These are phyloP conservation scores for Coffea humblotiana DNA, from an alignment of 305 asterid genomes.

Conservation along the genomic window DNA sequence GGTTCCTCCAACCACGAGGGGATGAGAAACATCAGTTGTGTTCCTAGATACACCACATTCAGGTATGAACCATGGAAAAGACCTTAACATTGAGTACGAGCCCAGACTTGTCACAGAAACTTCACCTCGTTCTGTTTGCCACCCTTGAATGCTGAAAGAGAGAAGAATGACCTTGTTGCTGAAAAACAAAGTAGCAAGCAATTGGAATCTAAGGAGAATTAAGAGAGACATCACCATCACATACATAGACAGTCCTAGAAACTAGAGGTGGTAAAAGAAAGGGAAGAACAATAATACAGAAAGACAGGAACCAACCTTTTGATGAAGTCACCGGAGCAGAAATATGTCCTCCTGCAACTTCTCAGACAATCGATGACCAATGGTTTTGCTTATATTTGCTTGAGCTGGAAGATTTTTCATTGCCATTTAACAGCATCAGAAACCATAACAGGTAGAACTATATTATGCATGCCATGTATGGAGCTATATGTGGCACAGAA, in stretches of 20 bases:
- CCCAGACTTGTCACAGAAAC: slow-evolving; percentile 21
- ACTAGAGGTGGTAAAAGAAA: slow-evolving; percentile 2
- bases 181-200: slow-evolving; percentile 42
- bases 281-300: not conserved
- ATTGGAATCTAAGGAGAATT: slow-evolving; percentile 24
- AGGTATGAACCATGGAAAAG: not conserved
- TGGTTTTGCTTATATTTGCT: slow-evolving; percentile 47
- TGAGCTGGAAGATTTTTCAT: slow-evolving; percentile 50
- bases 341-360: slow-evolving; percentile 61
- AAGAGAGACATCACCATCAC: slow-evolving; percentile 5
- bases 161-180: slow-evolving; percentile 96
- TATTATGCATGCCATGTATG: not conserved
- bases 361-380: slow-evolving; percentile 53
- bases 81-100: not conserved
- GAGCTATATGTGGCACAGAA: not conserved
- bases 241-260: slow-evolving; percentile 1
- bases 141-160: slow-evolving; percentile 98
- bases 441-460: slow-evolving; percentile 5
- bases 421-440: slow-evolving; percentile 18
- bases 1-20: not conserved
- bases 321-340: slow-evolving; percentile 59
- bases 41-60: not conserved
- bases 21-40: not conserved
- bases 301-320: slow-evolving; percentile 48
- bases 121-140: slow-evolving; percentile 50